Evolutionary conservation across 257 asterid genomes (phyloP).

Genomic region (Solanum pinnatisectum): DNA sequence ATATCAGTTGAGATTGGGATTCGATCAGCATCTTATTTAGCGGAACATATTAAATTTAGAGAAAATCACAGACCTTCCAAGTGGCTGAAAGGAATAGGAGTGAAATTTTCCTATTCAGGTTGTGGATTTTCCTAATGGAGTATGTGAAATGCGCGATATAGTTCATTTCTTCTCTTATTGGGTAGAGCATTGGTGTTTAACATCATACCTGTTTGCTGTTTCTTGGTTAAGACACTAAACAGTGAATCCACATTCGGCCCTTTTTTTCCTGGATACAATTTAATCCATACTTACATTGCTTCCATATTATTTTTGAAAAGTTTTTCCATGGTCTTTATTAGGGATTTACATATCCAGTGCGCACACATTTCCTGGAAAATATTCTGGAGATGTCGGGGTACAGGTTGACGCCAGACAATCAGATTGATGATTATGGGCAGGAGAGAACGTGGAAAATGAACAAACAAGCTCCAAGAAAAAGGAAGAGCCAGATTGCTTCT

Average conservation of each 20-base stretch:
- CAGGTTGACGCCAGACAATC: constrained; percentile 73
- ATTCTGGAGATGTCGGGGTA: constrained; percentile 82
- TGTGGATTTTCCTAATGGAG: not conserved
- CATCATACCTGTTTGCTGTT: not conserved
- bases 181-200: not conserved
- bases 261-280: not conserved
- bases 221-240: not conserved
- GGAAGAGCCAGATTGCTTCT: constrained; percentile 80
- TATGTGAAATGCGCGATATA: not conserved
- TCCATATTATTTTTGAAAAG: not conserved
- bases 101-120: not conserved
- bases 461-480: constrained; percentile 78
- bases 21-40: not conserved
- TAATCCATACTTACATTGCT: not conserved
- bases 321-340: not conserved
- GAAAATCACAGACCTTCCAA: not conserved
- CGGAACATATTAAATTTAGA: not conserved
- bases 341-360: constrained; percentile 76
- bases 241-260: not conserved
- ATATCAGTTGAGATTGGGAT: not conserved
- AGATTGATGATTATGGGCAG: constrained; percentile 79
- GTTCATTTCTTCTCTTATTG: not conserved
- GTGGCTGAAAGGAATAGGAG: not conserved
- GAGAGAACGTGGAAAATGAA: constrained; percentile 83
- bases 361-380: constrained; percentile 69